Evolutionary conservation across 495 filamentous ascomycete species (phyloP).

Genomic region (Penicillium tannophilum): DNA sequence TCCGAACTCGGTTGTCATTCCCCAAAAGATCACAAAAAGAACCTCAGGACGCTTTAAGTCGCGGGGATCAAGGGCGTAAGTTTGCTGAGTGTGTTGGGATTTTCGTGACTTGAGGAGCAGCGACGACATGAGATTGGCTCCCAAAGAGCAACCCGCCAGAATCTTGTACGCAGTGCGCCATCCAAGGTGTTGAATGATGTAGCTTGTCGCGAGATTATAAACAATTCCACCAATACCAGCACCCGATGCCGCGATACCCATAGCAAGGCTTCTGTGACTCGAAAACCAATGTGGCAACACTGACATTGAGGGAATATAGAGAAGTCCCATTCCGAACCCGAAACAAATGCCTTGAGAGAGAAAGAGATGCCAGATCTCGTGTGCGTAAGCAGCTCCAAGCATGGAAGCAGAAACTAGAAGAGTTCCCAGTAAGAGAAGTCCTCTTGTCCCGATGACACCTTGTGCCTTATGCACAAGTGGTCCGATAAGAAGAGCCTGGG

Average conservation of each 20-base stretch:
- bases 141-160: constrained; percentile 61
- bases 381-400: constrained; percentile 50
- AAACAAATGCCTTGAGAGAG: constrained; percentile 53
- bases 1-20: constrained; percentile 66
- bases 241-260: constrained; percentile 51
- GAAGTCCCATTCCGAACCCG: constrained; percentile 54
- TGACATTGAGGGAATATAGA: constrained; percentile 47
- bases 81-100: constrained; percentile 51
- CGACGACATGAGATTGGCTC: constrained; percentile 58
- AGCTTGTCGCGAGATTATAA: constrained; percentile 46
- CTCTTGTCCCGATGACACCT: constrained; percentile 37
- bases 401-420: constrained; percentile 38
- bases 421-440: constrained; percentile 45
- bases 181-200: constrained; percentile 33
- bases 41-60: constrained; percentile 60
- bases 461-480: constrained; percentile 28
- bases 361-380: constrained; percentile 52
- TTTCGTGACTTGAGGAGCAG: constrained; percentile 67
- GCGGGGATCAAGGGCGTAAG: constrained; percentile 57
- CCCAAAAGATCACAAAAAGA: constrained; percentile 61
- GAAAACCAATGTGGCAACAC: constrained; percentile 57
- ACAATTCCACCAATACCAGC: constrained; percentile 54
- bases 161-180: constrained; percentile 70
- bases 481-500: constrained; percentile 6
- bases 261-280: constrained; percentile 48